Conservation (phyloP, 176 grass and related monocot genomes). For the Saccharum spontaneum region DNA sequence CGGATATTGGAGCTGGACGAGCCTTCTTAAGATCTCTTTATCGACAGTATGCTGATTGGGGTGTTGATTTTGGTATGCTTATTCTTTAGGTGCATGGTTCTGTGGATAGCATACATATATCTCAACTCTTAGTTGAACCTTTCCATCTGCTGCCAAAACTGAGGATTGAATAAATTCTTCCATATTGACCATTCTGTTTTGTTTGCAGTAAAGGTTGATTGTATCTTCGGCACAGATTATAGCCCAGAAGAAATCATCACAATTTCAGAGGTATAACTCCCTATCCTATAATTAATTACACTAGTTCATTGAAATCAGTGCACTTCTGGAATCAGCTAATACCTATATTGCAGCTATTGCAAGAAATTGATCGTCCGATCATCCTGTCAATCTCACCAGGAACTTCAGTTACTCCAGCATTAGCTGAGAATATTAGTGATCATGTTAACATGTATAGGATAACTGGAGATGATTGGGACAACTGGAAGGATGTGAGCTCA, state of each 20-base stretch:
- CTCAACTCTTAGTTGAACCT: not conserved
- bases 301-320: conserved; percentile 10
- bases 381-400: conserved; percentile 85
- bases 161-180: not conserved
- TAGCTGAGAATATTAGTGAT: conserved; percentile 63
- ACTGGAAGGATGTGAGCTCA: conserved; percentile 71
- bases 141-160: not conserved
- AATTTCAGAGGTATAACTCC: conserved; percentile 62
- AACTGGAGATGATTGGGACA: conserved; percentile 95
- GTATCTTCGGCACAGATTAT: conserved; percentile 84
- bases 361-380: conserved; percentile 71
- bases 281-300: not conserved
- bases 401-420: conserved; percentile 52
- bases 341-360: conserved; percentile 55
- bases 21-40: conserved; percentile 92
- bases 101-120: not conserved
- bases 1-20: conserved; percentile 64
- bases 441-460: conserved; percentile 89
- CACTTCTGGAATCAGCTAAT: conserved; percentile 19
- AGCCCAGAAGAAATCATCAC: conserved; percentile 74
- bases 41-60: conserved; percentile 79
- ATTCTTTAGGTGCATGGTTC: not conserved
- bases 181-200: conserved; percentile 19
- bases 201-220: conserved; percentile 86
- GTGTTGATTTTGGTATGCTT: conserved; percentile 84